Conservation (phyloP, 2,329 filamentous ascomycete species). For the Claviceps purpurea region DNA sequence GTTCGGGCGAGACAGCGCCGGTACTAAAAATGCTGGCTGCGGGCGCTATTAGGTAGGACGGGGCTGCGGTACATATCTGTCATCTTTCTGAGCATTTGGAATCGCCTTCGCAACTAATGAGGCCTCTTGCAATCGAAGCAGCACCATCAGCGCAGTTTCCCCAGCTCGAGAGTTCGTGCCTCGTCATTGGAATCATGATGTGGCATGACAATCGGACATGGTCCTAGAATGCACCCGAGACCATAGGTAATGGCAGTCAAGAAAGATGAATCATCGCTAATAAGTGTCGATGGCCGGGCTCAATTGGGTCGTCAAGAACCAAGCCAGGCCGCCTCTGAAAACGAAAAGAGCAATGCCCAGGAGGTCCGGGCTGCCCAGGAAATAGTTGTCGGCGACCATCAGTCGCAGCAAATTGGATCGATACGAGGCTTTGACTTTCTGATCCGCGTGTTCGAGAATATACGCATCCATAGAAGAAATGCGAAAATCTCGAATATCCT, state of each 20-base stretch:
- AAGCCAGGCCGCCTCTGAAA: slow-evolving; percentile 5
- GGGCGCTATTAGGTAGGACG: neutral
- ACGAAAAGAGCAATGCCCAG: slow-evolving; percentile 17
- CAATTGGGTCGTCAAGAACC: slow-evolving; percentile 1
- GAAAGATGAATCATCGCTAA: neutral
- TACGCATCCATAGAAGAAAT: slow-evolving; percentile 39
- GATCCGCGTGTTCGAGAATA: slow-evolving; percentile 23
- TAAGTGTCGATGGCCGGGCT: neutral
- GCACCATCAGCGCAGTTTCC: neutral
- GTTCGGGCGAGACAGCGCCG: too few relatives aligned
- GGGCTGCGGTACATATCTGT: neutral
- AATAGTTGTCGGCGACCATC: slow-evolving; percentile 30
- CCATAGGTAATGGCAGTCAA: too few relatives aligned
- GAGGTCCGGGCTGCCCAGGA: slow-evolving; percentile 21
- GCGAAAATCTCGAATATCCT: slow-evolving; percentile 33
- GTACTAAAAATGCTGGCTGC: neutral
- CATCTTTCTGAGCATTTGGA: neutral
- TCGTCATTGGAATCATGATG: neutral
- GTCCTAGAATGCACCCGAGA: too few relatives aligned
- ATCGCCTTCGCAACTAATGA: neutral
- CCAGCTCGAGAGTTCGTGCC: neutral
- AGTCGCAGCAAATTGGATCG: slow-evolving; percentile 23
- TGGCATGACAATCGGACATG: too few relatives aligned
- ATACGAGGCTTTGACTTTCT: slow-evolving; percentile 20
- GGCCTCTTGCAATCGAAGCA: neutral